phyloP scores from a whole-genome alignment of 371 early-diverging fungal species.

The Apophysomyces sp. region DNA sequence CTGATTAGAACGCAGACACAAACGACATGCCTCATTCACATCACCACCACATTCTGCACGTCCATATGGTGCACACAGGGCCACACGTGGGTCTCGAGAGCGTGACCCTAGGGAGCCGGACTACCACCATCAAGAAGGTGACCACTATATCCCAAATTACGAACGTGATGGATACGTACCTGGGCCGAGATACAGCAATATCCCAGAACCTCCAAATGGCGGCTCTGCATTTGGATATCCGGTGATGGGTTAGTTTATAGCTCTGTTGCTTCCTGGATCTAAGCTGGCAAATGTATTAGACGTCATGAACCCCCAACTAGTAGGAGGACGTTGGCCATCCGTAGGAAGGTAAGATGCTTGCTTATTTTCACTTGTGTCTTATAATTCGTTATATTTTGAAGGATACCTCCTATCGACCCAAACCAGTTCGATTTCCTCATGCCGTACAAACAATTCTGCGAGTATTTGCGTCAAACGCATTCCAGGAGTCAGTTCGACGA shows the following conservation, averaged over 20 bases:
- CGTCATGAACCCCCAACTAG: constrained; percentile 26
- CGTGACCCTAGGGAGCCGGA: constrained; percentile 22
- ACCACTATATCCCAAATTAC: constrained; percentile 85
- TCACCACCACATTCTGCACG: constrained; percentile 23
- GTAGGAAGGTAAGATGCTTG: background rate
- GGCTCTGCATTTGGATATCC: constrained; percentile 15
- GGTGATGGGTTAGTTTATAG: constrained; percentile 36
- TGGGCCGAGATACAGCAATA: constrained; percentile 56
- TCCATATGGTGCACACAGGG: constrained; percentile 7
- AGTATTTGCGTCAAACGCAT: constrained; percentile 59
- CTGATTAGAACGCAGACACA: constrained; percentile 47
- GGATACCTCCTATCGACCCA: constrained; percentile 62
- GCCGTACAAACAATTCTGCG: constrained; percentile 77
- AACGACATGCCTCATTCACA: constrained; percentile 54
- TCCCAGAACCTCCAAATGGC: constrained; percentile 26
- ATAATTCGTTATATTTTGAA: background rate
- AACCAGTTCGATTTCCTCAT: constrained; percentile 76
- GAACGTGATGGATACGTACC: constrained; percentile 77
- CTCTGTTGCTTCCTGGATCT: background rate
- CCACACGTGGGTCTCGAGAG: constrained; percentile 2
- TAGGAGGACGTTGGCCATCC: constrained; percentile 17
- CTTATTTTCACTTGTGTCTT: background rate
- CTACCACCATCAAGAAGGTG: constrained; percentile 50
- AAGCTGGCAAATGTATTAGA: constrained; percentile 11
- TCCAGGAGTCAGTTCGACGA: constrained; percentile 62